Base-by-base conservation (phyloP, 2,329 filamentous ascomycete species). In the Colletotrichum aenigma region DNA sequence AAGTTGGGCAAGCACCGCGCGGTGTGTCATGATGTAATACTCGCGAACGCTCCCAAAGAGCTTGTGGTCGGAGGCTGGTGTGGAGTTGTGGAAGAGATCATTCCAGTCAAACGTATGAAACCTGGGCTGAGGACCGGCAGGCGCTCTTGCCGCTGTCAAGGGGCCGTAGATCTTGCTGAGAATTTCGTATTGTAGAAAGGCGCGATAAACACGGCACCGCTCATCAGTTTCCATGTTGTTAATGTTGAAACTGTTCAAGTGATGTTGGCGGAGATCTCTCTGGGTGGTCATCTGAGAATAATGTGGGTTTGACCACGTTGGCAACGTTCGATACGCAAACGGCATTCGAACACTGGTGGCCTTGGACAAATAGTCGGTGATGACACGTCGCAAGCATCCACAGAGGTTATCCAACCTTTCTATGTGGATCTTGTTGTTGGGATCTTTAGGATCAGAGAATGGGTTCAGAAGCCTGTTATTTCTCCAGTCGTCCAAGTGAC, bases 261-360 rank as follows among this genome's bases (percentile, higher is more conserved):
- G 16, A 48, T n/a, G 18, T 43, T 0, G 0, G 1, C 2, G 18
- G 38, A 48, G 18, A n/a, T 12, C 38, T 1, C 9, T 6, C 38
- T 48, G 38, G 3, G 9, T 1, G 12, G 18, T 0, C 16, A 3
- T 0, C 16, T 5, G 7, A n/a, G 9, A 0, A 48, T n/a, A n/a
- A n/a, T 2, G 2, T 1, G 38, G 38, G 38, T 48, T 3, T 48
- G 38, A 48, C 38, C 38, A 48, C 18, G 5, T 48, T n/a, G 38
- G 38, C 38, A 48, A 48, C 7, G 18, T 10, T 48, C 38, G 38
- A n/a, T 48, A 48, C 38, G 38, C 38, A 6, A 48, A 10, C 18
- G 38, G 38, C 38, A 48, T 9, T n/a, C 38, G 38, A 48, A 0
- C 18, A 48, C 38, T 48, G 6, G 38, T 48, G 18, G 38, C 38